phyloP scores from a whole-genome alignment of 768 basidiomycete genomes.

The Suillus cothurnatus region DNA sequence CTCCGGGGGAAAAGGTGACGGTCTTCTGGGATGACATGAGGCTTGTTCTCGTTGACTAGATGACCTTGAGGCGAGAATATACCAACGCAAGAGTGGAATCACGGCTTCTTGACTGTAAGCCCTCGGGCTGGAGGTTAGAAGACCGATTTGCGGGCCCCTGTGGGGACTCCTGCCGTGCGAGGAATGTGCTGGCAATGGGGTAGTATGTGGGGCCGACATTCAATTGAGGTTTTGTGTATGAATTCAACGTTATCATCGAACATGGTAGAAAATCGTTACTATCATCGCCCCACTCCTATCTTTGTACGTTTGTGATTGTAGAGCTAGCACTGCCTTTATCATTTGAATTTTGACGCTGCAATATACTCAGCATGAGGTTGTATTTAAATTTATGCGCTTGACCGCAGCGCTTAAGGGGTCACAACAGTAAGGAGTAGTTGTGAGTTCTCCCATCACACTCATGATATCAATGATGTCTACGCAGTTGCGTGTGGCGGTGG shows the following conservation, averaged over 20 bases:
- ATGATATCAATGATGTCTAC: constrained; percentile 17
- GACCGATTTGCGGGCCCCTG: constrained; percentile 53
- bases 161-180: constrained; percentile 85
- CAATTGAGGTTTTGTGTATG: constrained; percentile 9
- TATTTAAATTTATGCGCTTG: not conserved
- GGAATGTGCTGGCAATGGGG: constrained; percentile 72
- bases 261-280: not conserved
- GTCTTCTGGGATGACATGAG: constrained; percentile 23
- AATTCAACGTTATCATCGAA: not conserved
- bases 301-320: not conserved
- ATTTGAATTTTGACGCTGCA: not conserved
- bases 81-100: constrained; percentile 52
- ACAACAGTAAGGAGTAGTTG: not conserved
- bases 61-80: constrained; percentile 20
- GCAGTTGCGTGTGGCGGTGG: constrained; percentile 44
- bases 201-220: constrained; percentile 85
- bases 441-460: not conserved
- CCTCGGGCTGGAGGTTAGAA: not conserved
- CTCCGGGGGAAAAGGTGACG: constrained; percentile 3
- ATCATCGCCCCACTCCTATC: not conserved
- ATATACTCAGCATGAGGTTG: not conserved
- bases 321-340: not conserved
- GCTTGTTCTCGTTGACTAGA: constrained; percentile 14
- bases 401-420: constrained; percentile 1
- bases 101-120: constrained; percentile 15